Percentiles rank a stretch among this genome's conserved stretches.
These are phyloP conservation scores for Leishmania tarentolae DNA, from an alignment of 208 protist genomes.

Conservation along the genomic window DNA sequence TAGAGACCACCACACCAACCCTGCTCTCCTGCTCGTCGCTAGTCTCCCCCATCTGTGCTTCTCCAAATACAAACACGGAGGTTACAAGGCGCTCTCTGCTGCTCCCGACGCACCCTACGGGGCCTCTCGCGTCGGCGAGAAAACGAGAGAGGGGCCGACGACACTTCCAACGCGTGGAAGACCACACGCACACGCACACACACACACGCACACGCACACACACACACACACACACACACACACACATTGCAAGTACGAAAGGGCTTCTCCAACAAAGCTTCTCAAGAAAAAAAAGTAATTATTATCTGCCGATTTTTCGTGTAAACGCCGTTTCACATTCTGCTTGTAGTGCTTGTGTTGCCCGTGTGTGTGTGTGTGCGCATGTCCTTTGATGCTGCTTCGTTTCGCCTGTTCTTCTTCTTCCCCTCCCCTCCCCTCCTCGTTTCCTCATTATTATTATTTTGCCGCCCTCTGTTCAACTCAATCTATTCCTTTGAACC, in stretches of 20 bases:
- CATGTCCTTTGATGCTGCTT: not conserved
- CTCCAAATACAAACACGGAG: not conserved
- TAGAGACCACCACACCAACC: not conserved
- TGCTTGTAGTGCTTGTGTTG: not conserved
- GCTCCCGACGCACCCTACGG: not conserved
- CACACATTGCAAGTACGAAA: not conserved
- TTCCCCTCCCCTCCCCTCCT: not conserved
- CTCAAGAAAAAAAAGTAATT: not conserved
- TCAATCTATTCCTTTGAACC: slow-evolving; percentile 2
- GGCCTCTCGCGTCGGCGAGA: not conserved
- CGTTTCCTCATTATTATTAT: not conserved
- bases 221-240: not conserved
- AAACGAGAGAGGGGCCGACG: not conserved
- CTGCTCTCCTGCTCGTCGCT: not conserved
- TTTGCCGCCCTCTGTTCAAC: not conserved
- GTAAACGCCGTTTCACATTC: not conserved
- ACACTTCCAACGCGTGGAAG: not conserved
- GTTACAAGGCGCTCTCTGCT: not conserved
- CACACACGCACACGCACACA: not conserved
- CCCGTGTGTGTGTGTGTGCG: no score
- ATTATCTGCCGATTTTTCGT: not conserved
- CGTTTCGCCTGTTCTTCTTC: not conserved
- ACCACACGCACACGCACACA: not conserved
- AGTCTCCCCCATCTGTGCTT: not conserved
- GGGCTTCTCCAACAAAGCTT: not conserved